These are phyloP conservation scores for Brassica nigra DNA, from an alignment of 345 rosid genomes.

Conservation along the genomic window DNA sequence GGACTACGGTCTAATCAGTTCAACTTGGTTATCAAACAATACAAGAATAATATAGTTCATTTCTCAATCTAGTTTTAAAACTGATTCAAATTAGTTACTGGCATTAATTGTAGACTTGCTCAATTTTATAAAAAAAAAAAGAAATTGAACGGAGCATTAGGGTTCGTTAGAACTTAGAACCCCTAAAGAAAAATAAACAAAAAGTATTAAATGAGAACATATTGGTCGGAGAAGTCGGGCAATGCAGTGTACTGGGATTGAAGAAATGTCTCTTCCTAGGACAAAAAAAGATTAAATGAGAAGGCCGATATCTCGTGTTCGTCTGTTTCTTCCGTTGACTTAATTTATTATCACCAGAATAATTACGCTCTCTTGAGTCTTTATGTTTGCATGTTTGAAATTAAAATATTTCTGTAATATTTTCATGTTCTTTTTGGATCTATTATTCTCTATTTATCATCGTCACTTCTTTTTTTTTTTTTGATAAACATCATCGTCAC, in stretches of 20 bases:
- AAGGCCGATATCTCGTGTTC: slow-evolving; percentile 42
- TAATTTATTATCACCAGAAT: slow-evolving; percentile 23
- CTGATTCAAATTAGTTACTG: neutral
- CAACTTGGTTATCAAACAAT: neutral
- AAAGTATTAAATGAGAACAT: slow-evolving; percentile 4
- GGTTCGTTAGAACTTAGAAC: slow-evolving; percentile 1
- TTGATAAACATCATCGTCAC: slow-evolving; percentile 26
- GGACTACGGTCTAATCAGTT: neutral
- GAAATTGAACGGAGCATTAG: slow-evolving; percentile 6
- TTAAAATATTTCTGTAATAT: neutral
- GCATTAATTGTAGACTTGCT: slow-evolving; percentile 14
- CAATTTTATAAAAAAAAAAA: neutral
- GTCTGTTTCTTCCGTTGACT: slow-evolving; percentile 43
- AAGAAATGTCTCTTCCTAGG: slow-evolving; percentile 36
- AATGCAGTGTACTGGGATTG: slow-evolving; percentile 29
- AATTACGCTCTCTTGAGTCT: neutral
- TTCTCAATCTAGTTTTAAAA: neutral
- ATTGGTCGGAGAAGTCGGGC: slow-evolving; percentile 40
- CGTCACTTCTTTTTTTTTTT: slow-evolving; percentile 19
- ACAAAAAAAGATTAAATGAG: slow-evolving; percentile 30
- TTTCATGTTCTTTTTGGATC: slow-evolving; percentile 28
- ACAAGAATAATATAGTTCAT: neutral
- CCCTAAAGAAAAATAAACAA: neutral
- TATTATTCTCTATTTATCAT: slow-evolving; percentile 40
- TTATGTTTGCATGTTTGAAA: neutral